phyloP scores from a whole-genome alignment of 306 rosid species.

The Luffa acutangula region DNA sequence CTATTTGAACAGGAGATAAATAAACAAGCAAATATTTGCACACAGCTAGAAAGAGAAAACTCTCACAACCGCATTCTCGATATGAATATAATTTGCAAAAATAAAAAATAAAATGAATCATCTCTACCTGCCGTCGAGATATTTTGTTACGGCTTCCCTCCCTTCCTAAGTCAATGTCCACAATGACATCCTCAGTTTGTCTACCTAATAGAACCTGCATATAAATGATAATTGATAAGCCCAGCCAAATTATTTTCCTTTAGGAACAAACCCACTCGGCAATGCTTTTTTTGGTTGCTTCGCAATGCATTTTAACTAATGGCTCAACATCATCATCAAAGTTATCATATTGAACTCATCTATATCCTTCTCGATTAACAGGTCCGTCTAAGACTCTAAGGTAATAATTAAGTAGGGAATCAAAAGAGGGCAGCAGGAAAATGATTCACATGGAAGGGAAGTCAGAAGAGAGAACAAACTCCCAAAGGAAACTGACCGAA shows the following conservation, averaged over 20 bases:
- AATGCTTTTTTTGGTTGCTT: neutral
- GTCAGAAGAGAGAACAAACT: neutral
- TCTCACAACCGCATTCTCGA: neutral
- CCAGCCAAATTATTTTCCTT: neutral
- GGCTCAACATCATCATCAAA: neutral
- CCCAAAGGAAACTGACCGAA: neutral
- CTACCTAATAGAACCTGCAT: constrained; percentile 88
- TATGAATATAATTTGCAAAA: neutral
- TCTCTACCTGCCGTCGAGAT: constrained; percentile 85
- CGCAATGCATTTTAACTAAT: neutral
- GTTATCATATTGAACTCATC: neutral
- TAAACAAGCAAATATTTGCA: neutral
- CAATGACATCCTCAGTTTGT: constrained; percentile 50
- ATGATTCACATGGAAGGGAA: neutral
- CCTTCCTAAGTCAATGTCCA: constrained; percentile 86
- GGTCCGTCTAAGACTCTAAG: neutral
- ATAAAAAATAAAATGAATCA: neutral
- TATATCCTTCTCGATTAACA: neutral
- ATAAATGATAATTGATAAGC: neutral
- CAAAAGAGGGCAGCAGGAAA: neutral
- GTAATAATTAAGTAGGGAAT: neutral
- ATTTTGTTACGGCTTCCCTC: constrained; percentile 59
- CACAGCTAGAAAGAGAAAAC: neutral
- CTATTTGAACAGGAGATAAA: neutral
- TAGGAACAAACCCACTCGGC: neutral